Conservation (phyloP, 2,329 filamentous ascomycete species). For the Diatrype stigma region DNA sequence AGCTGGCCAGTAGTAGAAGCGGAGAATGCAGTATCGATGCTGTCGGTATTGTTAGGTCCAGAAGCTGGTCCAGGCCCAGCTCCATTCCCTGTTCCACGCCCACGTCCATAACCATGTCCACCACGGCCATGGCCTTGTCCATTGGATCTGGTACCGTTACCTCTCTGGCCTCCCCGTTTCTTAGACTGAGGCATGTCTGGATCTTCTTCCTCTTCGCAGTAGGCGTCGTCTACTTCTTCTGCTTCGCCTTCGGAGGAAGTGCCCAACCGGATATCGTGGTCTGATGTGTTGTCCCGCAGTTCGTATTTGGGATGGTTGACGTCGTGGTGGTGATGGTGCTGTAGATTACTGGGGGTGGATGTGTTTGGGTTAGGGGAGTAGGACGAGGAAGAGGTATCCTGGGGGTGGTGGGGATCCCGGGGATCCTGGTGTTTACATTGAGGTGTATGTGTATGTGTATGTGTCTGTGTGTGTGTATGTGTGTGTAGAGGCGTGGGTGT, state of each 20-base stretch:
- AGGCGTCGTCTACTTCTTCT: slow-evolving; percentile 7
- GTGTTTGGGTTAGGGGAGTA: background rate
- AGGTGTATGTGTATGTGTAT: no score
- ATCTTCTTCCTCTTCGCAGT: slow-evolving; percentile 12
- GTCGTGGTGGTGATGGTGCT: slow-evolving; percentile 2
- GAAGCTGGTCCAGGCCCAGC: slow-evolving; percentile 6
- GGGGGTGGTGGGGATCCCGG: no score
- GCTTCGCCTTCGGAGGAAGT: background rate
- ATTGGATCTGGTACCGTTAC: slow-evolving; percentile 18
- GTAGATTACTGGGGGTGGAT: background rate
- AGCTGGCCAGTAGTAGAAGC: slow-evolving; percentile 12
- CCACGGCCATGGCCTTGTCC: background rate
- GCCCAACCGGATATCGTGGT: background rate
- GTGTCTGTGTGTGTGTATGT: no score
- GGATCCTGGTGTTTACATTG: background rate
- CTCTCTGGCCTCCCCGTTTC: slow-evolving; percentile 25
- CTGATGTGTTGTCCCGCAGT: background rate
- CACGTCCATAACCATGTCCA: background rate
- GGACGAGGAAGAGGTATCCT: background rate
- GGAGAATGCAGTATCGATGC: slow-evolving; percentile 1
- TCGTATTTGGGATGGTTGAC: background rate
- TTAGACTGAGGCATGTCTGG: slow-evolving; percentile 21
- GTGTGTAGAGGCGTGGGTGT: background rate
- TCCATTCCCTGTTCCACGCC: background rate
- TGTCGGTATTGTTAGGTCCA: slow-evolving; percentile 5